Base-by-base conservation (phyloP, 306 rosid genomes). In the Citrullus amarus region DNA sequence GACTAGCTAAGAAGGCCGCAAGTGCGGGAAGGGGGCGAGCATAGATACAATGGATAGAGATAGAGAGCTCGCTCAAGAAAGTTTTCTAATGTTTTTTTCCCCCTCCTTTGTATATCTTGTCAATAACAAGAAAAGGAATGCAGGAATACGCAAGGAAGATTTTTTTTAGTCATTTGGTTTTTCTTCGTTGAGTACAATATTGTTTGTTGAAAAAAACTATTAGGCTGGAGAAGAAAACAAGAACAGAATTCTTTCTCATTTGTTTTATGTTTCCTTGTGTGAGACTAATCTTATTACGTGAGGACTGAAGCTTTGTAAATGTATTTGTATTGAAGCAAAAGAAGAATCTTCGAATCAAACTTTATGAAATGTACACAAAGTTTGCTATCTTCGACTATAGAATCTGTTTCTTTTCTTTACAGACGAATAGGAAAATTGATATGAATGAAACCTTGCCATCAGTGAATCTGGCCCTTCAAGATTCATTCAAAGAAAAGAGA, bases 101-200 rank as follows among this genome's bases (percentile, higher is more conserved):
- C 58, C 76, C 79, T 41, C 65, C 48, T 61, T 55, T 79, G 76
- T 79, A 79, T 66, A 79, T 79, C 73, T 75, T 76, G 66, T 69
- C 57, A 34, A 83, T 82, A 79, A 79, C 82, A 66, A 53, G 82
- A 78, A 62, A 71, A 54, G 73, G 80, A 80, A 81, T 79, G 78
- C 60, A 80, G 84, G 80, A 79, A 53, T 69, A 67, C 79, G 60
- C 48, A 72, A 4, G 59, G 76, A 9, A 39, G 2, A 57, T 48
- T 76, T 8, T 8, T 67, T 39, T 55, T 44, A 60, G 77, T 39
- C 53, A 55, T 72, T 76, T 76, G 70, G 75, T 78, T 76, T 72
- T 22, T 74, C 48, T 30, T 74, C 9, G 46, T 34, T 10, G 41
- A 53, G 59, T 34, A 74, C 78, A 74, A 9, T 46, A 72, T 72